Evolutionary conservation across 2,329 filamentous ascomycete genomes (phyloP).

Genomic region (Uncinocarpus reesii): DNA sequence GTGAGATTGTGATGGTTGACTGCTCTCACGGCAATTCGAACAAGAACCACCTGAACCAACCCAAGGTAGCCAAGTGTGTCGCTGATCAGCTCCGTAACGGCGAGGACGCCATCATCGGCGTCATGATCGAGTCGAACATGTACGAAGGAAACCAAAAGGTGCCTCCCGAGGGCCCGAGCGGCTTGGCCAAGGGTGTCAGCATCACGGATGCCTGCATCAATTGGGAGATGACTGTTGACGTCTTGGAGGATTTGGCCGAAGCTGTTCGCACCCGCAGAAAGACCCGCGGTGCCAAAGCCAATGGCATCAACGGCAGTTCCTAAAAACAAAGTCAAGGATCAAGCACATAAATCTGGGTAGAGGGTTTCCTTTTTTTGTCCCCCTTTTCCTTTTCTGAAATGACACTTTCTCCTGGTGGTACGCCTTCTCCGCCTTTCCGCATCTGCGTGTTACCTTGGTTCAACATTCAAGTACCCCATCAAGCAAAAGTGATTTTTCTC

Average conservation of each 20-base stretch:
- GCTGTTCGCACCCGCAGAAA: slow-evolving; percentile 67
- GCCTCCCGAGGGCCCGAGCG: slow-evolving; percentile 65
- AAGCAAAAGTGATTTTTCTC: no score
- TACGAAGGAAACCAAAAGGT: slow-evolving; percentile 80
- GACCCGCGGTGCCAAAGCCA: slow-evolving; percentile 23
- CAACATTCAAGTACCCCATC: no score
- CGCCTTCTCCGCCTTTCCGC: no score
- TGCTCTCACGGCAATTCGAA: slow-evolving; percentile 97
- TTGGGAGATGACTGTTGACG: slow-evolving; percentile 75
- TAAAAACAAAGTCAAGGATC: background rate
- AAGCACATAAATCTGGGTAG: background rate
- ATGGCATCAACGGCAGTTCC: slow-evolving; percentile 10
- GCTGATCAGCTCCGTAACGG: slow-evolving; percentile 78
- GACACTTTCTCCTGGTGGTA: background rate
- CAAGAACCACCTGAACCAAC: slow-evolving; percentile 96
- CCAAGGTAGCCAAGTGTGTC: slow-evolving; percentile 73
- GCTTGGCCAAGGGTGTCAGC: slow-evolving; percentile 76
- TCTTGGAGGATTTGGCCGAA: slow-evolving; percentile 76
- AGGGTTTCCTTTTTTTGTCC: background rate
- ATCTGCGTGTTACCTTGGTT: no score
- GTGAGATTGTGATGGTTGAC: slow-evolving; percentile 91
- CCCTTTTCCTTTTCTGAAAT: slow-evolving; percentile 1
- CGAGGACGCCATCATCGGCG: slow-evolving; percentile 79
- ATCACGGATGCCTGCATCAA: slow-evolving; percentile 95
- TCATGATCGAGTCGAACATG: slow-evolving; percentile 99